Conservation (phyloP, 2,329 filamentous ascomycete genomes). For the Talaromyces verruculosus region DNA sequence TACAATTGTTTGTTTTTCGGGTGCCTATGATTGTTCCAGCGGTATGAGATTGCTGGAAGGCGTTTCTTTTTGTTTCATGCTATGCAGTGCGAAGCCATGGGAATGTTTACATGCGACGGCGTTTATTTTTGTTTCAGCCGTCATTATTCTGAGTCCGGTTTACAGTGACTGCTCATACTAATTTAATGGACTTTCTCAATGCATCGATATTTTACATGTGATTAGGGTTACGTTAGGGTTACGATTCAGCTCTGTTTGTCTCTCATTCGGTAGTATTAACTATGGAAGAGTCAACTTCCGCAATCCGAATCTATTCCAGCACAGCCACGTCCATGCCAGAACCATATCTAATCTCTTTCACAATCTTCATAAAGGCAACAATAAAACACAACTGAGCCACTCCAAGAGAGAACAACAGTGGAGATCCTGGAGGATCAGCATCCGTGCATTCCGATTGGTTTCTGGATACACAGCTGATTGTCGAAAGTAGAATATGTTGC, state of each 20-base stretch:
- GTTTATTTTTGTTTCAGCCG: neutral
- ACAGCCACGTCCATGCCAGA: too few species aligned
- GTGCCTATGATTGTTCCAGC: neutral
- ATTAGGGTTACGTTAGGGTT: neutral
- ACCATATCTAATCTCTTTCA: neutral
- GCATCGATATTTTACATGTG: too few species aligned
- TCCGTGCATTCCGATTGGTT: constrained; percentile 7
- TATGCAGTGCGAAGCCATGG: neutral
- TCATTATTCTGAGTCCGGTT: neutral
- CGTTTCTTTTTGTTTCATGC: neutral
- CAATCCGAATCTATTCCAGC: too few species aligned
- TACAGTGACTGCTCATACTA: neutral
- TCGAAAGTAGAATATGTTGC: neutral
- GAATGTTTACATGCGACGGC: neutral
- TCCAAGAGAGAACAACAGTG: neutral
- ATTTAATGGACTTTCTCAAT: neutral
- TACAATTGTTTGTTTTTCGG: neutral
- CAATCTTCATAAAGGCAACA: neutral
- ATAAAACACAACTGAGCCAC: neutral
- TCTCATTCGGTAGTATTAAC: too few species aligned
- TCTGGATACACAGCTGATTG: neutral
- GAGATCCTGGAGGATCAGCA: neutral
- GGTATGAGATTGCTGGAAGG: neutral
- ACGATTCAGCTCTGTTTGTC: neutral
- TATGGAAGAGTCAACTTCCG: neutral